Percentiles rank a stretch among this genome's conserved stretches.
phyloP scores from a whole-genome alignment of 1,284 basidiomycete species.

The Chondrostereum purpureum region DNA sequence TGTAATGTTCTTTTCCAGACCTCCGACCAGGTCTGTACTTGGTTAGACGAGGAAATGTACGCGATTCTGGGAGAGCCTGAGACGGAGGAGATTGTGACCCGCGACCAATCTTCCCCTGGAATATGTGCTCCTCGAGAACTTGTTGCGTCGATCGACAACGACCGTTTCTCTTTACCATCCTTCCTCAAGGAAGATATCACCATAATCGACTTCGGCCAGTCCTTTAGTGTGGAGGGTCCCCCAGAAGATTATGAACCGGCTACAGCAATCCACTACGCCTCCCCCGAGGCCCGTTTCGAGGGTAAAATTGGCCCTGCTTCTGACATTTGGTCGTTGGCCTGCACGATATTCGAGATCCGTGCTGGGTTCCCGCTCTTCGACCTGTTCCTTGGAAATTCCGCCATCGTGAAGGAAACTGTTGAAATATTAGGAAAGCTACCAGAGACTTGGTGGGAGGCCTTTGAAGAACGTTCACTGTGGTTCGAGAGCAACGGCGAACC shows the following conservation, averaged over 20 bases:
- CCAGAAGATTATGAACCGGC: slow-evolving; percentile 22
- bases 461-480: slow-evolving; percentile 19
- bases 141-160: slow-evolving; percentile 21
- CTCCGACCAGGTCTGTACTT: slow-evolving; percentile 17
- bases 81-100: slow-evolving; percentile 20
- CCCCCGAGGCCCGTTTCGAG: slow-evolving; percentile 29
- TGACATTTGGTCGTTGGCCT: slow-evolving; percentile 32
- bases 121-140: slow-evolving; percentile 20
- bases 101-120: slow-evolving; percentile 13
- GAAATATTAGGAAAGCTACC: slow-evolving; percentile 27
- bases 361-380: slow-evolving; percentile 30
- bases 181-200: slow-evolving; percentile 24
- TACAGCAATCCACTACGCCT: slow-evolving; percentile 23
- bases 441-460: slow-evolving; percentile 29
- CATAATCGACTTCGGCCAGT: slow-evolving; percentile 30
- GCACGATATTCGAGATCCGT: slow-evolving; percentile 30
- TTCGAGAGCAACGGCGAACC: slow-evolving; percentile 28
- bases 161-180: slow-evolving; percentile 14
- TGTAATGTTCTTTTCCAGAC: slow-evolving; percentile 29
- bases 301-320: slow-evolving; percentile 16
- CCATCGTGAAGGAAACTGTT: slow-evolving; percentile 24
- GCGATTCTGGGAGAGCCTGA: slow-evolving; percentile 20
- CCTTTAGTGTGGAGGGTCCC: slow-evolving; percentile 18
- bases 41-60: slow-evolving; percentile 29
- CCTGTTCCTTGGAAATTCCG: slow-evolving; percentile 21